These are phyloP conservation scores for Linnemannia schmuckeri DNA, from an alignment of 192 early-diverging fungal genomes.

Conservation along the genomic window DNA sequence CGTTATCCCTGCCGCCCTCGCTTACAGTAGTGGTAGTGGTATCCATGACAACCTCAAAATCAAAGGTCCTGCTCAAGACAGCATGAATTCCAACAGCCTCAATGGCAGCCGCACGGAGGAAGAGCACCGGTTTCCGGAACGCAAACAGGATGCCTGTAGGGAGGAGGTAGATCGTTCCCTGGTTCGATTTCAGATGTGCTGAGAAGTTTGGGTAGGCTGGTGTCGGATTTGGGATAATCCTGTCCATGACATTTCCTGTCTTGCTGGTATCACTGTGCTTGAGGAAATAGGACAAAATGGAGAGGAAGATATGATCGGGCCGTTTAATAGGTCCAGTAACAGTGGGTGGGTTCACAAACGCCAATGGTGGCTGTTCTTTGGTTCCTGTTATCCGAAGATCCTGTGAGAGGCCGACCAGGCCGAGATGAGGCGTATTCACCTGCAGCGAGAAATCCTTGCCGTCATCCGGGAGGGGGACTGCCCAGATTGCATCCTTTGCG, in stretches of 20 bases:
- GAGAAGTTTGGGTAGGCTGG: conserved; percentile 38
- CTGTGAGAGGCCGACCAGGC: conserved; percentile 19
- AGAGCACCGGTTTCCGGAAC: conserved; percentile 49
- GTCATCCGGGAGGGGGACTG: conserved; percentile 35
- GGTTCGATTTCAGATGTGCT: conserved; percentile 50
- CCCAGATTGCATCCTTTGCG: conserved; percentile 47
- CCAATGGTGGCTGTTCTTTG: conserved; percentile 1
- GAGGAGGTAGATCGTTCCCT: conserved; percentile 45
- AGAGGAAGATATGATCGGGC: conserved; percentile 36
- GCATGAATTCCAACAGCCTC: conserved; percentile 39
- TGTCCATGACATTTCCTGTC: conserved; percentile 3
- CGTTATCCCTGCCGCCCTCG: not conserved
- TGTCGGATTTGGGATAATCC: conserved; percentile 13
- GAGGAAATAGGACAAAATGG: conserved; percentile 23
- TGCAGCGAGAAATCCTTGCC: conserved; percentile 44
- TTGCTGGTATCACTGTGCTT: not conserved
- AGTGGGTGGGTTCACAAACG: not conserved
- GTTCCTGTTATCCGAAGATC: conserved; percentile 11
- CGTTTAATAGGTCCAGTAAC: conserved; percentile 18
- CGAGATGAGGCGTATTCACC: conserved; percentile 7
- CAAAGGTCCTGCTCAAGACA: conserved; percentile 45
- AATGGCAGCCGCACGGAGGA: conserved; percentile 20
- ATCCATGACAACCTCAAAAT: conserved; percentile 51
- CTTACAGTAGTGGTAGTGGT: not conserved
- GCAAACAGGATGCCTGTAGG: conserved; percentile 47